phyloP scores from a whole-genome alignment of 169 alveolate species.

The Cryptosporidium xiaoi region DNA sequence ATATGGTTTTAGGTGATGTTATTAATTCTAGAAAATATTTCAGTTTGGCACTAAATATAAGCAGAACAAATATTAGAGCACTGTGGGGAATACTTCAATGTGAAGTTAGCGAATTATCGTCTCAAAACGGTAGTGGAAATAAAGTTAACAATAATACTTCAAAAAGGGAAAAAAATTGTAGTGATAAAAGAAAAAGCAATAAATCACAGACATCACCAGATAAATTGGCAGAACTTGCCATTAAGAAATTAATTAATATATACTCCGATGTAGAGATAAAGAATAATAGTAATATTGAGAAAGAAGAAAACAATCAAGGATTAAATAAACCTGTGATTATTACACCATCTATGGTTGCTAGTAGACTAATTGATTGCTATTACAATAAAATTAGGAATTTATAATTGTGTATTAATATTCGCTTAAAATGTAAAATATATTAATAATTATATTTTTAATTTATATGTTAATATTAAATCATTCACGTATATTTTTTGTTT shows the following conservation, averaged over 20 bases:
- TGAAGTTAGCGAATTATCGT: background rate
- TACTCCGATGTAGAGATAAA: background rate
- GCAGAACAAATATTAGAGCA: slow-evolving; percentile 45
- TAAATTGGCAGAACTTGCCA: slow-evolving; percentile 11
- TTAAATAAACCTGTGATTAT: background rate
- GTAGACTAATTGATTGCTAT: slow-evolving; percentile 25
- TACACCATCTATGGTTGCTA: slow-evolving; percentile 32
- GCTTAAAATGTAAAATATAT: no score
- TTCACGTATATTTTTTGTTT: no score
- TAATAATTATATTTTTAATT: background rate
- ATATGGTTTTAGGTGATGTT: slow-evolving; percentile 27
- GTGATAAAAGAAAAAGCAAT: background rate
- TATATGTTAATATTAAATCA: background rate
- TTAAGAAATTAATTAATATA: slow-evolving; percentile 26
- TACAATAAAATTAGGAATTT: slow-evolving; percentile 18
- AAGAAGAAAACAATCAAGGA: background rate
- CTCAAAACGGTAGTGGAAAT: no score
- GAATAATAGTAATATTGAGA: background rate
- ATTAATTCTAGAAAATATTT: slow-evolving; percentile 30
- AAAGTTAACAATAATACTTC: background rate
- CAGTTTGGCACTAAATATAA: slow-evolving; percentile 29
- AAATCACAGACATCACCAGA: background rate
- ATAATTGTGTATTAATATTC: background rate
- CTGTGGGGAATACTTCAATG: slow-evolving; percentile 61
- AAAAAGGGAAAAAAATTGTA: background rate